Evolutionary conservation across 768 basidiomycete species (phyloP), one percentile per base, ranked within the genome.

Genomic region (Rickenella mellea): DNA sequence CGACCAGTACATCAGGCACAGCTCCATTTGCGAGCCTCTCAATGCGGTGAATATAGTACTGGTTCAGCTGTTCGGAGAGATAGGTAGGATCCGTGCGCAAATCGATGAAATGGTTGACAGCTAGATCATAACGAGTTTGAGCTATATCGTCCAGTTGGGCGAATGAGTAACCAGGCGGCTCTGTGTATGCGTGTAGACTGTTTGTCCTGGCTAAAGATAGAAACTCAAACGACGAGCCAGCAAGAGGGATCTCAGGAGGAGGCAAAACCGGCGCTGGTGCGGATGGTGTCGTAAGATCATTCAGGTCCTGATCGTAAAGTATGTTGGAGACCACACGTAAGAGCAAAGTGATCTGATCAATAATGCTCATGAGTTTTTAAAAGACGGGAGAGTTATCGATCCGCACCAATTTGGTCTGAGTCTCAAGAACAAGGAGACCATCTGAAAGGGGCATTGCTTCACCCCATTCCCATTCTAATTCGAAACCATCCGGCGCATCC

Each of bases 361-460:
- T n/a, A n/a, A n/a, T n/a, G n/a, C n/a, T n/a, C n/a, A n/a, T n/a
- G n/a, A n/a, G n/a, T n/a, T n/a, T n/a, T 27, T 28, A 15, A 7
- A 26, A 27, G n/a, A 15, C 27, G 38, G 7, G 24, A 6, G 19
- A 5, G 15, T 22, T 6, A 39, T 12, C 27, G 28, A 10, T 8
- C 15, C 40, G n/a, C 17, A 41, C 40, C 40, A 41, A 19, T 29
- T 41, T 41, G 6, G 26, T 41, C 27, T 41, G 40, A 5, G 27
- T n/a, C 26, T 41, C 40, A 19, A 37, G 24, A 7, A 41, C 15
- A 7, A 25, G 27, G 8, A 41, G 8, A 9, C 6, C 28, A 29
- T 41, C 40, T 14, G 29, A 7, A 26, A 26, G 15, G 15, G 6
- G 6, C 17, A 21, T 6, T 6, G 39, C 7, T 6, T 40, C 39